These are phyloP conservation scores for Phytopythium sindhum DNA, from an alignment of 352 stramenopile species.

Conservation along the genomic window DNA sequence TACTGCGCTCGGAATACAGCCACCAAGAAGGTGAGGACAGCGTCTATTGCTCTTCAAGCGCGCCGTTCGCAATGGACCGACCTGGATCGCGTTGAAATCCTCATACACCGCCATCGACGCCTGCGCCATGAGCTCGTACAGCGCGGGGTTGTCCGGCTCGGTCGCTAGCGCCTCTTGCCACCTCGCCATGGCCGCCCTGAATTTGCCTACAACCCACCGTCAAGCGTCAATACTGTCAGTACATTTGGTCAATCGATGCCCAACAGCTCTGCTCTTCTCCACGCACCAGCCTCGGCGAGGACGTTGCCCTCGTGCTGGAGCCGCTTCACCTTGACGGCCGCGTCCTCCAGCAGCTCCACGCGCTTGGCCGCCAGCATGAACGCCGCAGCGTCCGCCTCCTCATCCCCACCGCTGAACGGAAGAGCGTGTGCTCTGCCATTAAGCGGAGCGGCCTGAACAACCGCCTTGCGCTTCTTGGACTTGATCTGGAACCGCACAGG, in stretches of 20 bases:
- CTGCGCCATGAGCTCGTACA: constrained; percentile 74
- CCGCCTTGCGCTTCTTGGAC: constrained; percentile 31
- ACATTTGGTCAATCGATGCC: background rate
- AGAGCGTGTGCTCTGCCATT: background rate
- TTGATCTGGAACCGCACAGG: constrained; percentile 29
- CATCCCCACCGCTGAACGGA: constrained; percentile 14
- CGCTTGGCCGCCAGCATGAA: constrained; percentile 8
- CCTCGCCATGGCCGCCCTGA: constrained; percentile 55
- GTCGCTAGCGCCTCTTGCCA: constrained; percentile 60
- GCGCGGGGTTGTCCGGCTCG: constrained; percentile 36
- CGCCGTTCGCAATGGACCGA: background rate
- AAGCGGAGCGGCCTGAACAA: background rate
- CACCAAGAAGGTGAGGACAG: background rate
- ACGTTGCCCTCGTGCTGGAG: constrained; percentile 77
- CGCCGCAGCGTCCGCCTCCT: background rate
- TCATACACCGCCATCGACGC: constrained; percentile 64
- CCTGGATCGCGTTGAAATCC: constrained; percentile 72
- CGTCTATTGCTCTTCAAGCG: background rate
- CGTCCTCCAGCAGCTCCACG: constrained; percentile 56
- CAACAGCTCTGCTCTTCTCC: background rate
- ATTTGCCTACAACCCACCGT: constrained; percentile 25
- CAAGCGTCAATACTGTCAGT: background rate
- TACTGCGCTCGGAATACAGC: constrained; percentile 25
- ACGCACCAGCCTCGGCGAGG: constrained; percentile 50
- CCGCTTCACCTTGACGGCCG: constrained; percentile 42